Percentiles rank a stretch among this genome's conserved stretches.
These are phyloP conservation scores for Cadophora malorum DNA, from an alignment of 2,329 filamentous ascomycete genomes.

Conservation along the genomic window DNA sequence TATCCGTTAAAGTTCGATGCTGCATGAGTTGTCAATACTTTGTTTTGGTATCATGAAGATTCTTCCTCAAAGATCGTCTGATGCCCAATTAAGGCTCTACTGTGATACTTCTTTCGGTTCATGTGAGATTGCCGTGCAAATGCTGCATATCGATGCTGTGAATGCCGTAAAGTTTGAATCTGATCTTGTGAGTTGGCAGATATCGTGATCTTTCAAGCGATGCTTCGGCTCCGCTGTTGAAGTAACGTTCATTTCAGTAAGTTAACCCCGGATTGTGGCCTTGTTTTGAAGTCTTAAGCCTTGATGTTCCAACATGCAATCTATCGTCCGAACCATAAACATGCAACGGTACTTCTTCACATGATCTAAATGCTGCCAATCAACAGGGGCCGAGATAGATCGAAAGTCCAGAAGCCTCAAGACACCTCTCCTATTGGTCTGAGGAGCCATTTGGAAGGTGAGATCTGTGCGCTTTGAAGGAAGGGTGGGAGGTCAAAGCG, in stretches of 20 bases:
- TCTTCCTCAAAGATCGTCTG: background rate
- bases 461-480: slow-evolving; percentile 26
- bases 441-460: slow-evolving; percentile 6
- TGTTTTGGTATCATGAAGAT: background rate
- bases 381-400: slow-evolving; percentile 8
- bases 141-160: background rate
- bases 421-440: slow-evolving; percentile 10
- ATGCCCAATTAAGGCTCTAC: background rate
- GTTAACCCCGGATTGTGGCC: slow-evolving; percentile 7
- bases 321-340: slow-evolving; percentile 14
- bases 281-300: background rate
- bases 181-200: background rate
- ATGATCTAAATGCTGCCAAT: slow-evolving; percentile 15
- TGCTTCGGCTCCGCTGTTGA: background rate
- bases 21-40: slow-evolving; percentile 6
- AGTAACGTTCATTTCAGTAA: background rate
- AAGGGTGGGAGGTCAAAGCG: slow-evolving; percentile 26
- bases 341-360: slow-evolving; percentile 13
- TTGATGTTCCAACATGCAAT: slow-evolving; percentile 8
- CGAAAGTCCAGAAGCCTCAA: slow-evolving; percentile 17
- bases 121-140: background rate
- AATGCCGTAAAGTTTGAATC: too few relatives aligned
- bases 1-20: background rate
- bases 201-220: background rate
- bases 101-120: background rate